A percentile compares a stretch with the other conserved stretches of the same genome.
Evolutionary conservation across 179 eudicot genomes (phyloP).

Genomic region (Actinidia arguta): DNA sequence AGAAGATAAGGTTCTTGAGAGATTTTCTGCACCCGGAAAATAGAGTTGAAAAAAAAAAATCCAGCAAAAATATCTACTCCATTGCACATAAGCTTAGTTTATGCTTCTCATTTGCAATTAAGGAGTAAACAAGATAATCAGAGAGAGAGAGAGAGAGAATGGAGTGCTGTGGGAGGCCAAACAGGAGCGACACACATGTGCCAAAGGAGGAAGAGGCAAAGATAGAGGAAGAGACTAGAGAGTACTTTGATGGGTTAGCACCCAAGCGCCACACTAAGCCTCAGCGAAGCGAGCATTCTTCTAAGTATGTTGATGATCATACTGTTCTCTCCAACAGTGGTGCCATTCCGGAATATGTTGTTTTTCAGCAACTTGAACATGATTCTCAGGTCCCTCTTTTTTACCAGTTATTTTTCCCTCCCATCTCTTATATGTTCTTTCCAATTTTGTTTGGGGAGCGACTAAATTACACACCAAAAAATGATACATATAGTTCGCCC

Average conservation of each 20-base stretch:
- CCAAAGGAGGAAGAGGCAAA: conserved; percentile 67
- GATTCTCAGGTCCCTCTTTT: conserved; percentile 41
- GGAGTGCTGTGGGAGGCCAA: conserved; percentile 59
- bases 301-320: conserved; percentile 50
- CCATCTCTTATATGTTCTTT: background rate
- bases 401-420: too few relatives aligned
- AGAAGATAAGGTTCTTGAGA: conserved; percentile 21
- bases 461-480: too few relatives aligned
- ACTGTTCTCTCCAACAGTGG: background rate
- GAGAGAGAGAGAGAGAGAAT: conserved; percentile 19
- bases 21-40: conserved; percentile 16
- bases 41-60: background rate
- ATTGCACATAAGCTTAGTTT: background rate
- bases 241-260: conserved; percentile 75
- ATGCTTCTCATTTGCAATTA: background rate
- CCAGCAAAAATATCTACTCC: background rate
- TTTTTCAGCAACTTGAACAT: conserved; percentile 71
- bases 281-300: conserved; percentile 83
- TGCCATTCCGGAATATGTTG: conserved; percentile 64
- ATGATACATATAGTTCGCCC: too few relatives aligned
- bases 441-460: background rate
- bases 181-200: conserved; percentile 75
- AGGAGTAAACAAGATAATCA: background rate
- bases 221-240: conserved; percentile 61
- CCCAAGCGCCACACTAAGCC: conserved; percentile 93